Percentiles rank a stretch among this genome's conserved stretches.
These are phyloP conservation scores for Dendrobium officinale DNA, from an alignment of 106 monocot genomes.

Conservation along the genomic window DNA sequence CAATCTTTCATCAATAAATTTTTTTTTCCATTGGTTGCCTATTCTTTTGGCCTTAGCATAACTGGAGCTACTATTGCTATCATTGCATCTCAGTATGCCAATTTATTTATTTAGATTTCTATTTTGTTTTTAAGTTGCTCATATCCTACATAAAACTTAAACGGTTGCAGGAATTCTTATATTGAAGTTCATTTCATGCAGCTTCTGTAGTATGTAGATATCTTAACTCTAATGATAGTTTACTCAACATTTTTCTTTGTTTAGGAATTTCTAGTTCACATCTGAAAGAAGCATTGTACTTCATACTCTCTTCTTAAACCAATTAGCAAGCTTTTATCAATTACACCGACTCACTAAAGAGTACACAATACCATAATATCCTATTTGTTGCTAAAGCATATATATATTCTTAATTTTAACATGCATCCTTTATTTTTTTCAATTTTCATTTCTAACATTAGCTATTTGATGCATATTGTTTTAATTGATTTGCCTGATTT, in stretches of 20 bases:
- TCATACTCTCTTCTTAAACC: not conserved
- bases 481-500: not conserved
- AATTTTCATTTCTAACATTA: not conserved
- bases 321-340: not conserved
- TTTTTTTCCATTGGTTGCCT: conserved; percentile 74
- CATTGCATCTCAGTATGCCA: conserved; percentile 82
- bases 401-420: too few species aligned
- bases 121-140: conserved; percentile 1
- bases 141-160: not conserved
- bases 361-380: too few species aligned
- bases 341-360: too few species aligned
- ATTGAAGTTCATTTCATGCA: not conserved
- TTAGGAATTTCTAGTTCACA: not conserved
- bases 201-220: not conserved
- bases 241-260: not conserved
- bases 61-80: conserved; percentile 90
- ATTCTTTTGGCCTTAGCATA: conserved; percentile 60
- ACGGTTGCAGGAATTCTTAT: conserved; percentile 2
- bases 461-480: not conserved
- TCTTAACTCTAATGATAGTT: not conserved
- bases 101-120: not conserved
- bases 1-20: conserved; percentile 60
- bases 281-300: not conserved
- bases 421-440: not conserved
- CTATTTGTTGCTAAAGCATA: too few species aligned